These are phyloP conservation scores for Mucor irregularis DNA, from an alignment of 371 early-diverging fungal species.

Conservation along the genomic window DNA sequence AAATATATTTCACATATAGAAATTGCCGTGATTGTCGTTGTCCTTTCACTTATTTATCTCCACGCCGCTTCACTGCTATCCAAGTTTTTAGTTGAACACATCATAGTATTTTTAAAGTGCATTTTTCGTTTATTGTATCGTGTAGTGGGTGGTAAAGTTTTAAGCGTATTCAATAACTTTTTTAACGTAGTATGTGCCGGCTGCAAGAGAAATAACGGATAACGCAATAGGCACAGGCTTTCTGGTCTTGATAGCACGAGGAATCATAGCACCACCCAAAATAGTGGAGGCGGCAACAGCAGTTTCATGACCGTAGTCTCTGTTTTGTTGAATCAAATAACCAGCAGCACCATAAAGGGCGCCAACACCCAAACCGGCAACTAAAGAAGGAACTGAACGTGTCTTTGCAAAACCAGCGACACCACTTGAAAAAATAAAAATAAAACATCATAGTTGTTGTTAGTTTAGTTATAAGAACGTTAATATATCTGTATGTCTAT, in stretches of 20 bases:
- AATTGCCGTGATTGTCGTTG: too few species aligned
- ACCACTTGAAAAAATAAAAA: too few species aligned
- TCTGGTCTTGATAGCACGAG: slow-evolving; percentile 55
- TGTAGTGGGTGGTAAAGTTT: too few species aligned
- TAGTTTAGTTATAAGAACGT: neutral
- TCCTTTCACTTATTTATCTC: too few species aligned
- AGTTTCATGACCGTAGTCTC: slow-evolving; percentile 67
- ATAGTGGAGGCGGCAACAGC: slow-evolving; percentile 59
- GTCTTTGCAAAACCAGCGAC: slow-evolving; percentile 60
- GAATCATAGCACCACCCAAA: slow-evolving; percentile 60
- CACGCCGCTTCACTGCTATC: too few species aligned
- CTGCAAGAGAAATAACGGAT: slow-evolving; percentile 41
- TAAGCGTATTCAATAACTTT: slow-evolving; percentile 50
- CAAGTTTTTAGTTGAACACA: too few species aligned
- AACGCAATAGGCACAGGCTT: slow-evolving; percentile 53
- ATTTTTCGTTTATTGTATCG: too few species aligned
- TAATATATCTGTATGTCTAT: neutral
- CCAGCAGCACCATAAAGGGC: slow-evolving; percentile 60
- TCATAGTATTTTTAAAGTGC: too few species aligned
- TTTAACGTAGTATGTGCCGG: slow-evolving; percentile 51
- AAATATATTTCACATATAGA: too few species aligned
- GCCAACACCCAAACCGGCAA: slow-evolving; percentile 68
- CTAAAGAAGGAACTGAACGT: slow-evolving; percentile 61
- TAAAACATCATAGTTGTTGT: neutral
- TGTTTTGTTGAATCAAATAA: slow-evolving; percentile 62